Evolutionary conservation across 2,329 filamentous ascomycete genomes (phyloP).

Genomic region (Xylaria polymorpha): DNA sequence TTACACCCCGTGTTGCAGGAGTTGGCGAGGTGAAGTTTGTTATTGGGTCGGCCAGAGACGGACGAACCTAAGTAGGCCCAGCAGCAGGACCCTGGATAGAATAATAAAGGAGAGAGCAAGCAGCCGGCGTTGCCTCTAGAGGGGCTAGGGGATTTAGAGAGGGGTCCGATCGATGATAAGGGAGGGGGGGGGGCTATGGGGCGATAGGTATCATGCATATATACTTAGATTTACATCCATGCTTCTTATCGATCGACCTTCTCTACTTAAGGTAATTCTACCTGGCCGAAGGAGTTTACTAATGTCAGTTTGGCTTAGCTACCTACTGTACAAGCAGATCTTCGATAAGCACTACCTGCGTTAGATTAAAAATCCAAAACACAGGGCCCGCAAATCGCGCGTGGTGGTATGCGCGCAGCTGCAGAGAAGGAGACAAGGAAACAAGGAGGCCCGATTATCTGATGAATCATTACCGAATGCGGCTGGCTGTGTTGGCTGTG

Average conservation of each 20-base stretch:
- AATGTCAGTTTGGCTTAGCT: not conserved
- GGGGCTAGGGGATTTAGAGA: not conserved
- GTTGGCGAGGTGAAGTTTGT: not conserved
- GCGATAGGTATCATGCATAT: conserved; percentile 23
- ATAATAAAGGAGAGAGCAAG: conserved; percentile 3
- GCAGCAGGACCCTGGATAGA: conserved; percentile 7
- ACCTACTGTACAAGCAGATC: not conserved
- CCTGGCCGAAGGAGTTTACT: not conserved
- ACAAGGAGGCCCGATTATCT: conserved; percentile 30
- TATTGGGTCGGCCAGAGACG: not conserved
- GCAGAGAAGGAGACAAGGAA: conserved; percentile 11
- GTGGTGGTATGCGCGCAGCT: not conserved
- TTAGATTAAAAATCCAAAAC: conserved; percentile 21
- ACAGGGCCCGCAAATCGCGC: conserved; percentile 13
- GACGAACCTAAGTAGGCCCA: not conserved
- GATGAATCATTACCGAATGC: conserved; percentile 38
- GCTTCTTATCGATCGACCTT: conserved; percentile 3
- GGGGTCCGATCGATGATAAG: conserved; percentile 9
- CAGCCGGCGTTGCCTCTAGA: not conserved
- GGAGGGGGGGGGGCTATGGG: too few relatives aligned
- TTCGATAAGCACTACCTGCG: conserved; percentile 32
- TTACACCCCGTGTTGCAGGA: conserved; percentile 2
- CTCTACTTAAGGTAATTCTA: conserved; percentile 2
- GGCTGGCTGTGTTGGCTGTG: conserved; percentile 26
- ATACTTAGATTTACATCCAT: conserved; percentile 28